Base-by-base conservation (phyloP, 1,284 basidiomycete genomes). In the Rhodotorula sp. region DNA sequence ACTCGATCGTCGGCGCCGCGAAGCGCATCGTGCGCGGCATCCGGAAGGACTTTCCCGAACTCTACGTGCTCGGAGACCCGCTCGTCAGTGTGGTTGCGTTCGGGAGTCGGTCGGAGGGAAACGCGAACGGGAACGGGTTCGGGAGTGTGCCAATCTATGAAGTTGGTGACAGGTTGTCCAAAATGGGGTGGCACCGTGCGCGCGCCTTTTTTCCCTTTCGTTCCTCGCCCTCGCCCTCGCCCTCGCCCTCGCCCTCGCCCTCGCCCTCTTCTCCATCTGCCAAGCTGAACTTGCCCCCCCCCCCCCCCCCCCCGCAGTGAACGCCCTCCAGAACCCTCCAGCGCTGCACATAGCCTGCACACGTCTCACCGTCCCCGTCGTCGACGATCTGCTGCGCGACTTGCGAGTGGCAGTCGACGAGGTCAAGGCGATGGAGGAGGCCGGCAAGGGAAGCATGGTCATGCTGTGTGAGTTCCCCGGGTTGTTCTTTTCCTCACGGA, bases 281-380 rank as follows among this genome's bases (percentile, higher is more conserved):
- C 44, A 7, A 10, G 59, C 54, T 66, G 34, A 57, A 34, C 37
- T 30, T 22, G 4, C 22, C 4, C 44, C 26, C 31, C 2, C 22
- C 0, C 34, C 22, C 4, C 44, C 26, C 31, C 2, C 22, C 0
- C 34, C 34, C 53, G 28, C 65, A 78, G 75, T 99, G 71, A 98
- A 94, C 78, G 93, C 88, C 16, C 80, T 99, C 63, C 85, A 83
- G 57, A 84, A 87, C 40, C 91, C 92, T 2, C 84, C 90, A 10
- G 94, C 88, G 18, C 84, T 98, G 56, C 96, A 99, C 81, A 92
- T 99, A 75, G 94, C 94, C 37, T 91, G 90, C 79, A 99, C 95
- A 71, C 85, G 87, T 15, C 80, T 94, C 73, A 95, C 91, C 55
- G 84, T 94, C 18, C 83, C 87, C 9, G 62, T 44, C 1, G 84